These are phyloP conservation scores for Allomyces macrogynus DNA, from an alignment of 192 early-diverging fungal genomes.

Conservation along the genomic window DNA sequence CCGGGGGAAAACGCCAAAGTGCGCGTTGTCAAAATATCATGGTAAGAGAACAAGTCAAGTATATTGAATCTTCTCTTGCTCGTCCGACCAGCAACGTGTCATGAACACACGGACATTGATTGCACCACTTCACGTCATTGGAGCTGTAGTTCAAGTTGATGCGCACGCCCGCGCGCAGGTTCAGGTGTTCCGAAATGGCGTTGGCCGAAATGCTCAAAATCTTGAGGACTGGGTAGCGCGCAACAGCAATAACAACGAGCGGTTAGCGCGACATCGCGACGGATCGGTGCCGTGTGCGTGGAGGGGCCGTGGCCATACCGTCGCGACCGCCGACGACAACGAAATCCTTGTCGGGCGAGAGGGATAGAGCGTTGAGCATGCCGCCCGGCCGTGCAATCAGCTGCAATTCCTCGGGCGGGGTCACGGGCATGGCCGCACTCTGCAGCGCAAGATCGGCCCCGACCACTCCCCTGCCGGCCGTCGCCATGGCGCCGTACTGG, in stretches of 20 bases:
- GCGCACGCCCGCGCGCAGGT: conserved; percentile 38
- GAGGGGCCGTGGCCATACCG: conserved; percentile 18
- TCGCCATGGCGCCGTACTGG: no score
- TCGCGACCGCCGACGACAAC: conserved; percentile 49
- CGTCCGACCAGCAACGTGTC: no score
- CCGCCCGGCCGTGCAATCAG: conserved; percentile 5
- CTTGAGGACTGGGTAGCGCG: conserved; percentile 32
- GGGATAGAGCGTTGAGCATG: conserved; percentile 27
- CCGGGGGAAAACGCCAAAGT: background rate
- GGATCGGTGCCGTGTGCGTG: background rate
- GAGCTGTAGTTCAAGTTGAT: conserved; percentile 30
- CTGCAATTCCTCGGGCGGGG: no score
- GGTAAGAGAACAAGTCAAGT: background rate
- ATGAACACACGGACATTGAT: conserved; percentile 12
- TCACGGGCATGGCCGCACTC: no score
- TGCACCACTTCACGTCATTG: conserved; percentile 69
- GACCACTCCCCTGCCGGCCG: no score
- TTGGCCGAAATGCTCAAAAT: conserved; percentile 30
- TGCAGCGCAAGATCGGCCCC: no score
- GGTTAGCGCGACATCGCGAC: background rate
- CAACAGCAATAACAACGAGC: background rate
- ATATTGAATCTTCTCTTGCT: background rate
- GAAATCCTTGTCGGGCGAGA: conserved; percentile 34
- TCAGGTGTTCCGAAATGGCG: conserved; percentile 36
- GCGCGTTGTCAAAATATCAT: background rate